Evolutionary conservation across 2,329 filamentous ascomycete genomes (phyloP), one percentile per base, ranked within the genome.

Genomic region (Pseudogymnoascus sp.): DNA sequence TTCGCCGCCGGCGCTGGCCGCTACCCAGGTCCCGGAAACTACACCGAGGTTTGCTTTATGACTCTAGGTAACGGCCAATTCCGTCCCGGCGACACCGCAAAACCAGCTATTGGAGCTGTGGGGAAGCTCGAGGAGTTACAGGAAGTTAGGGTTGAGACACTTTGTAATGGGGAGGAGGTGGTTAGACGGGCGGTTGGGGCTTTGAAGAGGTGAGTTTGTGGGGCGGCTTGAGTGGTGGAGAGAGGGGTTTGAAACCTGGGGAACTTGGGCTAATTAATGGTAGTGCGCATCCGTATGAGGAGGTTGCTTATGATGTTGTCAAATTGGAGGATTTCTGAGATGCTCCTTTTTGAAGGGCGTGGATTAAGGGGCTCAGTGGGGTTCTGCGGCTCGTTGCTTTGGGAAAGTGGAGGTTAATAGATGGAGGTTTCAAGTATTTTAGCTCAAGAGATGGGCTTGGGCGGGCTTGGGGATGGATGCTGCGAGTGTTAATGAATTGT

Each of bases 61-160:
- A 72, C 75, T 0, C 65, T 73, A 3, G 88, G 87, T 4, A 83
- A 76, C 0, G 86, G 85, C 0, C 86, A 90, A 69, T 91, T 90
- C 72, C 80, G 83, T 0, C 86, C 87, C 0, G 84, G 83, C 0
- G 78, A 78, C 62, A 72, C 76, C 0, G 85, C 87, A 0, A 86
- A 85, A 58, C 87, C 87, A 2, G 75, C 84, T 68, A 84, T 89
- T 65, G 88, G 87, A 0, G 74, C 74, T 8, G 74, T 78, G 1
- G 85, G 85, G 0, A 72, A 76, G 41, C 68, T 89, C 0, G 85
- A 89, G 72, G 72, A 83, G 63, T 77, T 83, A 0, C 77, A 81
- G 3, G 87, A 90, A 72, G 77, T 81, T 1, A 79, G 80, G 58
- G 83, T 88, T 14, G 87, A 91, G 76, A 81, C 82, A 1, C 69